Percentiles rank a stretch among this genome's conserved stretches.
phyloP scores from a whole-genome alignment of 495 filamentous ascomycete species.

The Penicillium flavigenum region DNA sequence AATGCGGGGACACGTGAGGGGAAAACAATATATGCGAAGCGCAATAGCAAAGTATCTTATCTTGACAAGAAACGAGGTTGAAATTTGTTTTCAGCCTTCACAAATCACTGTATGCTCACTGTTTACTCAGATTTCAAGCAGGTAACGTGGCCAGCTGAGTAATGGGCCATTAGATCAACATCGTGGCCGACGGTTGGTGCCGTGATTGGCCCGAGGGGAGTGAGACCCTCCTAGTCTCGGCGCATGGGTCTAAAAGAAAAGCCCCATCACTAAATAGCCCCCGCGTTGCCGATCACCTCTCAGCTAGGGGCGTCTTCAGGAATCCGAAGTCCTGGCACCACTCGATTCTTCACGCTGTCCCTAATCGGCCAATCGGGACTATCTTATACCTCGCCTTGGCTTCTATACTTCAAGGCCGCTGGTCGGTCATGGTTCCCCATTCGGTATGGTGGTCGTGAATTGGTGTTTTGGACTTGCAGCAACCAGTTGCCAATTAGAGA shows the following conservation, averaged over 20 bases:
- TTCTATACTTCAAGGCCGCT: conserved; percentile 6
- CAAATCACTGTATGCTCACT: background rate
- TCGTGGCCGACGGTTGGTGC: conserved; percentile 4
- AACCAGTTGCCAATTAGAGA: conserved; percentile 12
- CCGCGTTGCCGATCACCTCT: conserved; percentile 16
- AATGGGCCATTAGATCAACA: conserved; percentile 1
- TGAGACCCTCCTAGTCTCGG: background rate
- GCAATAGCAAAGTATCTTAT: background rate
- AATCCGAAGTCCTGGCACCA: conserved; percentile 10
- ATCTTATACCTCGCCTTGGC: conserved; percentile 2
- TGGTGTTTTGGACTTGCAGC: background rate
- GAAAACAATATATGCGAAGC: conserved; percentile 3
- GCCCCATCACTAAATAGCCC: background rate
- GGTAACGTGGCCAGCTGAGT: background rate
- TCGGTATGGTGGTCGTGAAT: conserved; percentile 7
- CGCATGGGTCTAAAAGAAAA: conserved; percentile 3
- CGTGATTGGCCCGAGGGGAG: conserved; percentile 13
- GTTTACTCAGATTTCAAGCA: background rate
- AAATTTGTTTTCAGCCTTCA: too few relatives aligned
- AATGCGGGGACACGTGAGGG: background rate
- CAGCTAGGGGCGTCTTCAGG: background rate
- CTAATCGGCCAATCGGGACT: conserved; percentile 4
- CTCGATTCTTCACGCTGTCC: conserved; percentile 22
- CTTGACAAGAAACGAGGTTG: background rate
- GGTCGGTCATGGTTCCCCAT: conserved; percentile 24